Conservation (phyloP, 495 filamentous ascomycete species). For the Penicillium atrosanguineum region DNA sequence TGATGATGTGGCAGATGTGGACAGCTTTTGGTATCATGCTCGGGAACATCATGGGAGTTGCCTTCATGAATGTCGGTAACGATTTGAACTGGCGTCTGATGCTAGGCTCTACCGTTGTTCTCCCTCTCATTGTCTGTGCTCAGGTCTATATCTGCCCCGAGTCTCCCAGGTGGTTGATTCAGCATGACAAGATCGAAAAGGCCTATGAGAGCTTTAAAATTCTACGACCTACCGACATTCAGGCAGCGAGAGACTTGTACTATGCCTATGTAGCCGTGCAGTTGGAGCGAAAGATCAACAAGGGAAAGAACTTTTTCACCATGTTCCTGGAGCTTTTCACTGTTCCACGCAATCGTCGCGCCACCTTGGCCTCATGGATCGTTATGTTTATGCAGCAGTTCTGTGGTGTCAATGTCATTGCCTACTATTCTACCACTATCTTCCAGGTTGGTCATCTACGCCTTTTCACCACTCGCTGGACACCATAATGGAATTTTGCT, state of each 20-base stretch:
- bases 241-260: conserved; percentile 54
- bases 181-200: conserved; percentile 46
- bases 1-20: conserved; percentile 65
- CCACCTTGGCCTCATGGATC: conserved; percentile 49
- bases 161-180: conserved; percentile 66
- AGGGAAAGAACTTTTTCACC: conserved; percentile 44
- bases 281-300: conserved; percentile 44
- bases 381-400: conserved; percentile 55
- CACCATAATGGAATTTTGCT: not conserved
- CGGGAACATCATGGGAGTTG: conserved; percentile 53
- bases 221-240: conserved; percentile 45
- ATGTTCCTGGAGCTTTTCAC: conserved; percentile 54
- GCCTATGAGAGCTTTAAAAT: conserved; percentile 45
- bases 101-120: conserved; percentile 46
- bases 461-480: not conserved
- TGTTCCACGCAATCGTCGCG: conserved; percentile 52
- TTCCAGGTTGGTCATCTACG: conserved; percentile 27
- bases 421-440: conserved; percentile 56
- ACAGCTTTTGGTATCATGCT: conserved; percentile 82
- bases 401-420: conserved; percentile 53
- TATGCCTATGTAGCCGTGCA: conserved; percentile 50
- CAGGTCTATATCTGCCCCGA: conserved; percentile 64
- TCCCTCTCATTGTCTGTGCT: conserved; percentile 41
- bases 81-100: conserved; percentile 5
- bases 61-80: not conserved